Evolutionary conservation across 768 basidiomycete genomes (phyloP).

Genomic region (Phaeolepiota aurea): DNA sequence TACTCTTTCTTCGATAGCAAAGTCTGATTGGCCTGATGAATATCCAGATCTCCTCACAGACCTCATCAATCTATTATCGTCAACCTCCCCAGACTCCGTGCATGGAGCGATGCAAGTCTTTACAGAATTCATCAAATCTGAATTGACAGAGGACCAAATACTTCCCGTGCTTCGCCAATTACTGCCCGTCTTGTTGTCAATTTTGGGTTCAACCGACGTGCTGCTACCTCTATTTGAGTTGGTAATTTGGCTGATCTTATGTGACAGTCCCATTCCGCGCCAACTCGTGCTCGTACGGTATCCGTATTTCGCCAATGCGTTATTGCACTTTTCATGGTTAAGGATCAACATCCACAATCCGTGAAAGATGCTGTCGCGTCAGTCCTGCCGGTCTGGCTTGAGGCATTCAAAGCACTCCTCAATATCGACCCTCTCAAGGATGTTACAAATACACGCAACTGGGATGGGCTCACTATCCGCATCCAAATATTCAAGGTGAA

Average conservation of each 20-base stretch:
- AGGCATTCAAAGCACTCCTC: conserved; percentile 76
- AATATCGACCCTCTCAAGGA: conserved; percentile 56
- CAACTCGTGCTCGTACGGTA: conserved; percentile 80
- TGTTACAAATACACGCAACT: conserved; percentile 46
- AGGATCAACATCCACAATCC: conserved; percentile 82
- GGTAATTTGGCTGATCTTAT: conserved; percentile 6
- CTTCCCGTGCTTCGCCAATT: conserved; percentile 85
- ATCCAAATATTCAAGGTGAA: conserved; percentile 81
- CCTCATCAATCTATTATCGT: conserved; percentile 71
- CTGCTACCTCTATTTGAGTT: conserved; percentile 5
- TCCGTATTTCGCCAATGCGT: conserved; percentile 89
- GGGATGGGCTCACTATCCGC: conserved; percentile 77
- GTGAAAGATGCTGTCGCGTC: conserved; percentile 76
- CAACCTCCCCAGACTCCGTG: conserved; percentile 63
- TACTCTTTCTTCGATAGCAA: conserved; percentile 81
- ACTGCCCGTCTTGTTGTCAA: conserved; percentile 74
- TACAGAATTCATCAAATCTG: conserved; percentile 88
- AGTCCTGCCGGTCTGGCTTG: conserved; percentile 88
- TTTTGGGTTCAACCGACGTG: conserved; percentile 74
- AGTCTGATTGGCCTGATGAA: conserved; percentile 95
- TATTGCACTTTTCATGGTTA: conserved; percentile 87
- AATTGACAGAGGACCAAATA: conserved; percentile 91
- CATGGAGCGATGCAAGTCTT: conserved; percentile 97
- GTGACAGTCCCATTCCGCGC: conserved; percentile 55
- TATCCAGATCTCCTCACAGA: conserved; percentile 79